Evolutionary conservation across 2,329 filamentous ascomycete species (phyloP).

Genomic region (Colletotrichum euphorbiae): DNA sequence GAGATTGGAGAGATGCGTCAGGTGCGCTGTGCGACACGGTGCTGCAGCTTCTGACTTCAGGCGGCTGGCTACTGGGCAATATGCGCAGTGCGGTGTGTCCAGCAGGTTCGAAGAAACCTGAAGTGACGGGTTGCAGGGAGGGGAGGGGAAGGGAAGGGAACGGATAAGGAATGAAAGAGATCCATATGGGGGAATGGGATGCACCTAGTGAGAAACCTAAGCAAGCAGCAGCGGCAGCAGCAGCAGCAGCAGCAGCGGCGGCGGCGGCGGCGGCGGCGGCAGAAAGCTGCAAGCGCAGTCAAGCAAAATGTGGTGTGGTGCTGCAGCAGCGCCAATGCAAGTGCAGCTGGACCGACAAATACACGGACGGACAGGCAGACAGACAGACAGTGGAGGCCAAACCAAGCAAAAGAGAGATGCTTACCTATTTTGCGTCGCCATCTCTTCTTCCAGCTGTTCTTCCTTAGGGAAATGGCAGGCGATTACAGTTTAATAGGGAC

Average conservation of each 20-base stretch:
- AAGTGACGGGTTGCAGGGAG: slow-evolving; percentile 23
- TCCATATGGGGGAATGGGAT: slow-evolving; percentile 9
- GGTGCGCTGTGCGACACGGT: neutral
- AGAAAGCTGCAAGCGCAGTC: neutral
- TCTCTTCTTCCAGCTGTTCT: slow-evolving; percentile 40
- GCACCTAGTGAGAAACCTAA: neutral
- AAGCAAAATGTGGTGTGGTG: neutral
- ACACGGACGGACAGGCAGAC: neutral
- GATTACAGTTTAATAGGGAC: slow-evolving; percentile 37
- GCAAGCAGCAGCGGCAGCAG: neutral
- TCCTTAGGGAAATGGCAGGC: slow-evolving; percentile 15
- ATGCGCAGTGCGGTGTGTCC: neutral
- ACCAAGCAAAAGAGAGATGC: slow-evolving; percentile 34
- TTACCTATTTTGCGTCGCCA: slow-evolving; percentile 52
- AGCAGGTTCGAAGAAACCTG: neutral
- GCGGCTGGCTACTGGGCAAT: neutral
- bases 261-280: neutral
- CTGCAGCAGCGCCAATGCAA: neutral
- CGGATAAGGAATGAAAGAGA: neutral
- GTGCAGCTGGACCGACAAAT: neutral
- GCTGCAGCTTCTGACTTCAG: neutral
- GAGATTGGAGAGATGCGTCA: neutral
- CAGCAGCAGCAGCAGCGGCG: neutral
- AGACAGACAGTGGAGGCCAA: neutral
- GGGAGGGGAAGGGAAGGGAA: slow-evolving; percentile 1